Conservation (phyloP, 1,284 basidiomycete genomes). For the Cryptococcus wingfieldii region DNA sequence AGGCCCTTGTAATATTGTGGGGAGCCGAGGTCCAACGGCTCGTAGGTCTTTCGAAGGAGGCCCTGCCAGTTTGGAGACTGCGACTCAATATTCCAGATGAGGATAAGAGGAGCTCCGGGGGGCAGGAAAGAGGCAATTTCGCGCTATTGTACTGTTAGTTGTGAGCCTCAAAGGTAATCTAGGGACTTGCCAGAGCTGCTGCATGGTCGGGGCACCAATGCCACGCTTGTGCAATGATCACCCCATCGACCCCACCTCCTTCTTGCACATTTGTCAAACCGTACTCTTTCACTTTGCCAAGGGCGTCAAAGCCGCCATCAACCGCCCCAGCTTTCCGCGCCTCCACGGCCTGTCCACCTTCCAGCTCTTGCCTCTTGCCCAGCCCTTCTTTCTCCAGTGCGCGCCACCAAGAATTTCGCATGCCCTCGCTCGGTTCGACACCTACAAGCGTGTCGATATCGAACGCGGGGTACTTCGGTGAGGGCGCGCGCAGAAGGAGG, state of each 20-base stretch:
- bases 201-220: constrained; percentile 49
- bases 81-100: constrained; percentile 48
- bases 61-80: constrained; percentile 17
- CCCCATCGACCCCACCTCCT: constrained; percentile 35
- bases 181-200: constrained; percentile 37
- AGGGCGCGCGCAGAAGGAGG: constrained; percentile 41
- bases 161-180: neutral
- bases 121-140: constrained; percentile 47
- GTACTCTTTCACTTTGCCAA: constrained; percentile 20
- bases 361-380: neutral
- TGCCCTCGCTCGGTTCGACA: constrained; percentile 50
- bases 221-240: constrained; percentile 48
- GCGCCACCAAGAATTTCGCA: constrained; percentile 43
- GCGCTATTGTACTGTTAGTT: constrained; percentile 10
- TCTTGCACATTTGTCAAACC: constrained; percentile 12
- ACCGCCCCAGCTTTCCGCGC: constrained; percentile 18
- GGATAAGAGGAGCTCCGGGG: constrained; percentile 38
- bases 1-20: constrained; percentile 44
- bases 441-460: constrained; percentile 36
- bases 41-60: constrained; percentile 27
- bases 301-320: constrained; percentile 48
- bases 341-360: neutral
- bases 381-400: constrained; percentile 15
- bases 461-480: constrained; percentile 34
- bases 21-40: constrained; percentile 32